Base-by-base conservation (phyloP, 768 basidiomycete species). In the Calocybe gangraenosa region DNA sequence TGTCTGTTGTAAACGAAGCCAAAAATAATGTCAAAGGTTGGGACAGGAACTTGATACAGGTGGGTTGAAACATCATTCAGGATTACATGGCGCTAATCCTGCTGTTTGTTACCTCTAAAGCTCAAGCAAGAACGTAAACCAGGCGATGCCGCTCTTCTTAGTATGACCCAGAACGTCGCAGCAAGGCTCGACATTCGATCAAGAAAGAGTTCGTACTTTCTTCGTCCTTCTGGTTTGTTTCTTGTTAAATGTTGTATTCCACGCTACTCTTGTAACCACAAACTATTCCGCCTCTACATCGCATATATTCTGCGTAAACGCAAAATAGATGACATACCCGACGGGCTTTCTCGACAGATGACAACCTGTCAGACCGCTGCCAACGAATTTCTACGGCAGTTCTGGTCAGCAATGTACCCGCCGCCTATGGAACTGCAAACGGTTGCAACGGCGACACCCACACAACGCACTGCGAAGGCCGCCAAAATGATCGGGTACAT, bases 301-400 rank as follows among this genome's bases (percentile, higher is more conserved):
- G 17, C 41, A 18, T 18, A 31, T n/a, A n/a, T n/a, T 31, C 15
- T 3, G 2, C 18, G n/a, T n/a, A n/a, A 1, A 19, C n/a, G 9
- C 20, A 18, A 9, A n/a, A 40, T 47, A 95, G 92, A 79, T 49
- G 84, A 88, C 32, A 81, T 99, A 25, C 89, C 92, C 1, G 80
- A 87, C 40, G 74, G 72, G 2, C 69, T 95, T 31, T 82, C 90
- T 55, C 74, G 80, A 44, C 84, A 92, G 66, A 86, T 97, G 79
- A 82, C 79, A 14, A 87, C 87, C 0, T 92, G 89, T 57, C 92
- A 96, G 58, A 91, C 91, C 1, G 87, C 94, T 2, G 86, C 94
- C 9, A 93, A 92, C 57, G 96, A 99, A 60, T 96, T 98, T 62
- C 72, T 99, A 11, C 83, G 95, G 21, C 96, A 98, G 61, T 97